Evolutionary conservation across 768 basidiomycete genomes (phyloP), one percentile per base, ranked within the genome.

Genomic region (Phaffia tasmanica): DNA sequence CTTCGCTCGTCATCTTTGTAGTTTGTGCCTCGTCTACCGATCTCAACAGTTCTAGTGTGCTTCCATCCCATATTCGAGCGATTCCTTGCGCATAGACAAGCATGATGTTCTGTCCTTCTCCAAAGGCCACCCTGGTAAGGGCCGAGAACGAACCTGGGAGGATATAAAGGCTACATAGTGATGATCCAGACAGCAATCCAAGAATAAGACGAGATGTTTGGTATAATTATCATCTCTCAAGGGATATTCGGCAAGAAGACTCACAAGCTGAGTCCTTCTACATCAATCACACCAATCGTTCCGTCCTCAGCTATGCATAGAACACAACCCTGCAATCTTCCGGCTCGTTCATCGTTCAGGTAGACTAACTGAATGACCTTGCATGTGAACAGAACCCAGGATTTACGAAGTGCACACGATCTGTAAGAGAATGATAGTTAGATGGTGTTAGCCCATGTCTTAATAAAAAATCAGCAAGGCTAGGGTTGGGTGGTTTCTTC

Each of bases 61-160:
- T 83, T 19, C 85, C 78, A 72, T 97, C 89, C 91, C 95, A 99
- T 1, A 93, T 76, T 51, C 95, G 80, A 1, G 87, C 88, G 63
- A 85, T 83, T 1, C 82, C 84, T 69, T 88, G 85, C 2, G 79
- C 79, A 75, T 97, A 97, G 1, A 86, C 75, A 7, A 93, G 77
- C 61, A 95, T 73, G 32, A 95, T 75, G 66, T 88, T 85, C 63
- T 86, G 35, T 42, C 35, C 81, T 19, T 81, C 84, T 15, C 83
- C 80, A 9, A 88, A 75, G 72, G 83, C 88, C 19, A 94, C 75
- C 55, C 80, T 75, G 47, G 78, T 76, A 23, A 97, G 78, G 0
- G 84, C 83, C 0, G 84, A 81, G n/a, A 82, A 80, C 0, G 89
- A 81, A 8, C 88, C 90, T 7, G 94, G 94, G 27, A 97, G 81